Evolutionary conservation across 2,329 filamentous ascomycete genomes (phyloP).

Genomic region (Colletotrichum lindemuthianum): DNA sequence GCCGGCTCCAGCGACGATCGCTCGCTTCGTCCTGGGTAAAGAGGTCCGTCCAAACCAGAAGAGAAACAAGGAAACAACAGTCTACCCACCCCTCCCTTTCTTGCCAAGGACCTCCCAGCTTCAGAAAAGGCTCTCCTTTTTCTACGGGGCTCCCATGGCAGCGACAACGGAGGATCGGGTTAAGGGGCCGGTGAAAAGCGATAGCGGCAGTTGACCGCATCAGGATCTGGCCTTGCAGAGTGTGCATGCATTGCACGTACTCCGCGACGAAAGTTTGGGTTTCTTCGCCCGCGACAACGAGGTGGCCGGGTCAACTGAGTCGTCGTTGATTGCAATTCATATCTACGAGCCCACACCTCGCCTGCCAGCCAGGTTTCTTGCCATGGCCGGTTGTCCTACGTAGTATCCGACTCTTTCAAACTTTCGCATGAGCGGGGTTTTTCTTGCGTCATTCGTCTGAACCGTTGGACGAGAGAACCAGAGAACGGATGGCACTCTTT

Average conservation of each 20-base stretch:
- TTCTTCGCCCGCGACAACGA: slow-evolving; percentile 9
- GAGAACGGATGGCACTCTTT: too few species aligned
- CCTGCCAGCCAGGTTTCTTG: slow-evolving; percentile 15
- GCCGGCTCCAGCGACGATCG: slow-evolving; percentile 15
- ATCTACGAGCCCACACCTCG: not conserved
- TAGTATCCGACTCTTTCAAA: not conserved
- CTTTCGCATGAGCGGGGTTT: too few species aligned
- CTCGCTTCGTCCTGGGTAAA: slow-evolving; percentile 10
- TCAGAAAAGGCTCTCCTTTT: slow-evolving; percentile 20
- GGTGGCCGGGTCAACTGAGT: slow-evolving; percentile 3
- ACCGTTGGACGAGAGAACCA: too few species aligned
- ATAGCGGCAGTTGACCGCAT: slow-evolving; percentile 32
- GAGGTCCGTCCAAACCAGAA: slow-evolving; percentile 26
- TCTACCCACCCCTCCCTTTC: not conserved
- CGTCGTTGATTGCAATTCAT: slow-evolving; percentile 23
- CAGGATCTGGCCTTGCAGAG: slow-evolving; percentile 9
- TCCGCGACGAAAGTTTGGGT: too few species aligned
- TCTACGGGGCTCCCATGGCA: slow-evolving; percentile 26
- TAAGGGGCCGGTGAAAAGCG: slow-evolving; percentile 25
- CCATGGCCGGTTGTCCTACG: slow-evolving; percentile 7
- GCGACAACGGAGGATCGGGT: slow-evolving; percentile 27
- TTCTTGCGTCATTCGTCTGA: too few species aligned
- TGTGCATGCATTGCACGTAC: not conserved
- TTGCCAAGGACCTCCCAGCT: slow-evolving; percentile 20
- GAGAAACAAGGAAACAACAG: slow-evolving; percentile 27